Conservation (phyloP, 2,329 filamentous ascomycete species). For the Xenoacremonium recifei region DNA sequence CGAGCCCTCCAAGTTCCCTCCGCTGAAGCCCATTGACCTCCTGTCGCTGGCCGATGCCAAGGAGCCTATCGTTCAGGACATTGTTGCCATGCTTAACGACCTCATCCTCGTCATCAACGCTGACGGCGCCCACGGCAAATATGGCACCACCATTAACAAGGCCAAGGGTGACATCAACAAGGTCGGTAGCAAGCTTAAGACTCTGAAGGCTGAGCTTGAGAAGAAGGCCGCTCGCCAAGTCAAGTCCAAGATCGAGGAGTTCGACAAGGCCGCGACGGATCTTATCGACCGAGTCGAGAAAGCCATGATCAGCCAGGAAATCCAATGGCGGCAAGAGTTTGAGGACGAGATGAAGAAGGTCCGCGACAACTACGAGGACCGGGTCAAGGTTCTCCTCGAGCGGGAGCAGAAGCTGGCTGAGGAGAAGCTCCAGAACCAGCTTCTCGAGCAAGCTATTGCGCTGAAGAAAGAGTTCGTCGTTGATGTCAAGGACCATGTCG, state of each 20-base stretch:
- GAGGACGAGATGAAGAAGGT: conserved; percentile 81
- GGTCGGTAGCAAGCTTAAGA: conserved; percentile 75
- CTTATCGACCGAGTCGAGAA: conserved; percentile 85
- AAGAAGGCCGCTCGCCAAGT: conserved; percentile 75
- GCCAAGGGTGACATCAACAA: conserved; percentile 80
- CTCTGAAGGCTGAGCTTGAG: conserved; percentile 67
- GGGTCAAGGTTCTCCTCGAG: conserved; percentile 75
- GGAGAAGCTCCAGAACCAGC: conserved; percentile 77
- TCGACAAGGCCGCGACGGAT: conserved; percentile 83
- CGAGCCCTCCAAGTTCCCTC: conserved; percentile 62
- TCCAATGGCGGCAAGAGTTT: conserved; percentile 83
- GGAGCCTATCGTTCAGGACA: conserved; percentile 86
- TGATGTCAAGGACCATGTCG: conserved; percentile 78
- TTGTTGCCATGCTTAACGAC: conserved; percentile 94
- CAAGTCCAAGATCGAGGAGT: conserved; percentile 68
- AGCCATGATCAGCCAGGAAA: conserved; percentile 78
- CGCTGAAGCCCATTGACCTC: conserved; percentile 72
- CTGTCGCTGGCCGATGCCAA: conserved; percentile 71
- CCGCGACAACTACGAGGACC: conserved; percentile 73
- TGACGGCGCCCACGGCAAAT: conserved; percentile 75
- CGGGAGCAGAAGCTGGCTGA: conserved; percentile 78
- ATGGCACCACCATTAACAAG: conserved; percentile 74
- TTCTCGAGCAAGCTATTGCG: conserved; percentile 86
- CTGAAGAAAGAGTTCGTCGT: conserved; percentile 82
- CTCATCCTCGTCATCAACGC: conserved; percentile 92